These are phyloP conservation scores for Lichtheimia corymbifera DNA, from an alignment of 371 early-diverging fungal genomes.

Conservation along the genomic window DNA sequence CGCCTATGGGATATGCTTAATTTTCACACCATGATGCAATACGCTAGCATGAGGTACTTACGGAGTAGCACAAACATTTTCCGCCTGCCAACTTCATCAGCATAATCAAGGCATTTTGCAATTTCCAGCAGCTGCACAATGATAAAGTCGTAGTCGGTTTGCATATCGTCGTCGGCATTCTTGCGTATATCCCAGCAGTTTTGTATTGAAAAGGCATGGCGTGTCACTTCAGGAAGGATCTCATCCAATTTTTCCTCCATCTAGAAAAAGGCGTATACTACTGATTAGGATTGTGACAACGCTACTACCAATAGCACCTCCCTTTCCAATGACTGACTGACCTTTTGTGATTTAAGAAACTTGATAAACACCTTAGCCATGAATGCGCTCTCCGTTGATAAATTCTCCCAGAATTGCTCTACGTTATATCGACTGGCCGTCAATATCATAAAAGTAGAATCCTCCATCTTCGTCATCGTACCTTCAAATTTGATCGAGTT, in stretches of 20 bases:
- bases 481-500: slow-evolving; percentile 61
- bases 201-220: slow-evolving; percentile 71
- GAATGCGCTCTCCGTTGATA: slow-evolving; percentile 79
- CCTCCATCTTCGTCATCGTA: slow-evolving; percentile 13
- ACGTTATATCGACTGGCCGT: not conserved
- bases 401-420: slow-evolving; percentile 76
- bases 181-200: slow-evolving; percentile 64
- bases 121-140: slow-evolving; percentile 76
- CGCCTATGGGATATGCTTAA: slow-evolving; percentile 38
- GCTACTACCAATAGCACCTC: not conserved
- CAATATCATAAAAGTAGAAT: not conserved
- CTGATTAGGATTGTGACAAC: not conserved
- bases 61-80: slow-evolving; percentile 78
- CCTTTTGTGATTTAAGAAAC: slow-evolving; percentile 54
- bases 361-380: slow-evolving; percentile 67
- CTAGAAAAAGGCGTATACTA: slow-evolving; percentile 18
- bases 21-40: not conserved
- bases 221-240: slow-evolving; percentile 73
- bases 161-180: slow-evolving; percentile 60
- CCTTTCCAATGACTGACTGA: slow-evolving; percentile 16
- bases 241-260: slow-evolving; percentile 65
- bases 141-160: slow-evolving; percentile 73
- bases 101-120: slow-evolving; percentile 76
- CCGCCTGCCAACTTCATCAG: slow-evolving; percentile 86
- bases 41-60: slow-evolving; percentile 25